A percentile compares a stretch with the other conserved stretches of the same genome.
phyloP scores from a whole-genome alignment of 495 filamentous ascomycete genomes.

The Lindgomyces ingoldianus region DNA sequence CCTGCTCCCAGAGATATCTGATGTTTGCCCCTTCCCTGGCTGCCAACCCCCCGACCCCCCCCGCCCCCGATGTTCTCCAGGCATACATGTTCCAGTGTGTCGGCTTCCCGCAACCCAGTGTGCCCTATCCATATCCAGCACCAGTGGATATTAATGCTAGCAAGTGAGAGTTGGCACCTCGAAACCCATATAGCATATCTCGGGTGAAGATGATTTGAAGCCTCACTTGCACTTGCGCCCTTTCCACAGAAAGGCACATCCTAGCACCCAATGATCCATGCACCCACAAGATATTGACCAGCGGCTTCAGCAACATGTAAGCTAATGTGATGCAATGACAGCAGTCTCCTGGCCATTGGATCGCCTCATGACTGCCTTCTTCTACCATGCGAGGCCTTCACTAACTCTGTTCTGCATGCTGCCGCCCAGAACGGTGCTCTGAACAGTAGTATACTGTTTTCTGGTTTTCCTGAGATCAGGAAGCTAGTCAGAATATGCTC shows the following conservation, averaged over 20 bases:
- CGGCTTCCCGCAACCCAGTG: too few relatives aligned
- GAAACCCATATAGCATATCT: not conserved
- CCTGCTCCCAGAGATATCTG: not conserved
- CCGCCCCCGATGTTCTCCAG: too few relatives aligned
- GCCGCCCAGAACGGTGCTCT: not conserved
- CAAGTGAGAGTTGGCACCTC: not conserved
- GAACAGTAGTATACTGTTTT: not conserved
- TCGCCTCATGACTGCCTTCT: constrained; percentile 9
- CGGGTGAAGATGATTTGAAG: not conserved
- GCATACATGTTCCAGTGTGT: too few relatives aligned
- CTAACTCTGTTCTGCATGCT: not conserved
- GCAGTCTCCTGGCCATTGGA: not conserved
- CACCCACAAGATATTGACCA: not conserved
- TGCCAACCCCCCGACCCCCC: too few relatives aligned
- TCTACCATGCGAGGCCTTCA: not conserved
- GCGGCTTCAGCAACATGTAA: not conserved
- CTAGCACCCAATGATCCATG: not conserved
- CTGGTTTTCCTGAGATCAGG: not conserved
- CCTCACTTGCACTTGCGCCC: not conserved
- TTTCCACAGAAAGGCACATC: not conserved
- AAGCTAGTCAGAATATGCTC: not conserved
- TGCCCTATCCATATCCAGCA: too few relatives aligned
- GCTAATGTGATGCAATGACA: not conserved
- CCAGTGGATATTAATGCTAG: too few relatives aligned
- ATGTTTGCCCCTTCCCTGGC: not conserved